Evolutionary conservation across 331 rosid genomes (phyloP).

Genomic region (Malus hybrid): DNA sequence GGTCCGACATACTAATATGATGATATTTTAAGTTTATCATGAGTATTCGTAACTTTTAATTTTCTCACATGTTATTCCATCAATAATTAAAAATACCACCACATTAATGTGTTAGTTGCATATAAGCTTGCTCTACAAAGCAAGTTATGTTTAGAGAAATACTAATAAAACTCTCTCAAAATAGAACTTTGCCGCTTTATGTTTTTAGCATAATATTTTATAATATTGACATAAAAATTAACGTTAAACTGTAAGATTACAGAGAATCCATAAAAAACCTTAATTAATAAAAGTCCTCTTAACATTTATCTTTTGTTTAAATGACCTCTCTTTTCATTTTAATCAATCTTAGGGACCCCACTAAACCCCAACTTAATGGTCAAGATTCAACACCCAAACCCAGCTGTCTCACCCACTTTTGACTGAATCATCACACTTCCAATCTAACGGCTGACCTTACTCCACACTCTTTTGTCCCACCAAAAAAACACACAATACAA

Average conservation of each 20-base stretch:
- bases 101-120: no score
- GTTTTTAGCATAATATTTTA: no score
- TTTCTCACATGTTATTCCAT: no score
- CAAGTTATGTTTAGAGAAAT: no score
- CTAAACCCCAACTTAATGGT: background rate
- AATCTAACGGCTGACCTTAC: background rate
- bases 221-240: rapidly evolving
- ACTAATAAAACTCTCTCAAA: no score
- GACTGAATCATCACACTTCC: background rate
- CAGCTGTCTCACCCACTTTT: background rate
- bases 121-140: no score
- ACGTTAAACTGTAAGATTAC: rapidly evolving
- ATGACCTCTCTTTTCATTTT: background rate
- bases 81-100: no score
- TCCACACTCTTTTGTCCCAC: background rate
- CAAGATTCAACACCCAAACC: background rate
- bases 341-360: background rate
- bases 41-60: no score
- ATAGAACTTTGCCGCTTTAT: rapidly evolving
- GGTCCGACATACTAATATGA: no score
- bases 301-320: no score
- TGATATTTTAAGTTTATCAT: no score
- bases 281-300: no score
- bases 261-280: rapidly evolving
- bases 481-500: background rate